Evolutionary conservation across 2,329 filamentous ascomycete genomes (phyloP), one percentile per base, ranked within the genome.

Genomic region (Microdochium bolleyi): DNA sequence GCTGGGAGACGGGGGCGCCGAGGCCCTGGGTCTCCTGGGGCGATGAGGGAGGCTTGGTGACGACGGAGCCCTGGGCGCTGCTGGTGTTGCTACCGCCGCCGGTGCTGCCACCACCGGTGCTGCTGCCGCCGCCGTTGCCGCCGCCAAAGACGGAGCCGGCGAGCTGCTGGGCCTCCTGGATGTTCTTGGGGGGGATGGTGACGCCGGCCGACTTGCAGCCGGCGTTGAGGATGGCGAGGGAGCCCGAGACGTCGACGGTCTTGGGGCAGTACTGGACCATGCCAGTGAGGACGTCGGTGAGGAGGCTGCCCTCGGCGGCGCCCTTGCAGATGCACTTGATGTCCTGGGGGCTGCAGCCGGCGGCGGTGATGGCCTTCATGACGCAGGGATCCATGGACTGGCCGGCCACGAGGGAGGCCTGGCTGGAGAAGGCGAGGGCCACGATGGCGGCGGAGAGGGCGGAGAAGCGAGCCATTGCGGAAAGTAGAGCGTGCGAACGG

Each of bases 271-370:
- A 64, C 53, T 63, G 61, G 59, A 66, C 69, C 60, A 70, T 68
- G 60, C 72, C 74, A n/a, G 61, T 61, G 16, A 69, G 61, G 27
- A 70, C 64, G 38, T 67, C 63, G 16, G 67, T 62, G 5, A 74
- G 64, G 51, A 73, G 67, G 32, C 60, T 61, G 1, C 58, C 62
- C 24, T 54, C 54, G 5, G 67, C 55, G 5, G 67, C 66, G 21
- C 62, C 61, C 52, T 61, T 60, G 62, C 72, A 75, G 51, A 74
- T 60, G 58, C 71, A 73, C 49, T 61, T 61, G 13, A 64, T 56
- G 53, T 68, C 62, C 50, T 56, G 57, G 9, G 61, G 53, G 13
- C 58, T 50, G 56, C 70, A 72, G 10, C 65, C 66, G 16, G 64
- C 61, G 50, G 65, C 62, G 2, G 62, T 54, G 53, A 73, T 59